phyloP scores from a whole-genome alignment of 495 filamentous ascomycete species.

The Podospora pseudopauciseta region DNA sequence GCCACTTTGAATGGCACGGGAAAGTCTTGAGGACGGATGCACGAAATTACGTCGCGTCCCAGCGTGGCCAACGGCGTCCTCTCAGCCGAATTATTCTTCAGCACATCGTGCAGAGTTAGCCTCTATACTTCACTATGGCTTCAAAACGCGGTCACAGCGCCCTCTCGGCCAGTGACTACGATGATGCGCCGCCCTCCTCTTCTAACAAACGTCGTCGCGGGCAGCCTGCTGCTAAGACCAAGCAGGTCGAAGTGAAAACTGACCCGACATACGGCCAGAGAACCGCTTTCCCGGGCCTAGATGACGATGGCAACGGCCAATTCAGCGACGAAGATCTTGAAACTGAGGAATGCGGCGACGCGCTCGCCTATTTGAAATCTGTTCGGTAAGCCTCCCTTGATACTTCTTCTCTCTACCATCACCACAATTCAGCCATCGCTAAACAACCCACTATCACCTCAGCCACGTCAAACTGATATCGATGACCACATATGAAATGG shows the following conservation, averaged over 20 bases:
- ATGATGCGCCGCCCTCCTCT: constrained; percentile 8
- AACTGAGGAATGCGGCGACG: constrained; percentile 58
- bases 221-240: constrained; percentile 21
- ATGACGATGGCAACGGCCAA: constrained; percentile 40
- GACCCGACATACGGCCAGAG: constrained; percentile 73
- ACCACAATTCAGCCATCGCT: constrained; percentile 28
- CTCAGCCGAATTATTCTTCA: background rate
- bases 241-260: constrained; percentile 33
- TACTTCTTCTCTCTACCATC: constrained; percentile 15
- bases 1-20: background rate
- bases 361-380: constrained; percentile 70
- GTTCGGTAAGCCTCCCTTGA: constrained; percentile 63
- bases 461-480: constrained; percentile 11
- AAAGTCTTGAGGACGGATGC: background rate
- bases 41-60: background rate
- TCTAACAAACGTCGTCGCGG: constrained; percentile 32
- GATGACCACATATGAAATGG: constrained; percentile 30
- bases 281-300: constrained; percentile 72
- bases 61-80: background rate
- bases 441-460: constrained; percentile 24
- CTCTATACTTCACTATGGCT: constrained; percentile 20
- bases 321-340: constrained; percentile 48
- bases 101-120: background rate
- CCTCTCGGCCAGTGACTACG: constrained; percentile 13
- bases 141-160: constrained; percentile 29